Base-by-base conservation (phyloP, 306 rosid genomes). In the Malus orientalis region DNA sequence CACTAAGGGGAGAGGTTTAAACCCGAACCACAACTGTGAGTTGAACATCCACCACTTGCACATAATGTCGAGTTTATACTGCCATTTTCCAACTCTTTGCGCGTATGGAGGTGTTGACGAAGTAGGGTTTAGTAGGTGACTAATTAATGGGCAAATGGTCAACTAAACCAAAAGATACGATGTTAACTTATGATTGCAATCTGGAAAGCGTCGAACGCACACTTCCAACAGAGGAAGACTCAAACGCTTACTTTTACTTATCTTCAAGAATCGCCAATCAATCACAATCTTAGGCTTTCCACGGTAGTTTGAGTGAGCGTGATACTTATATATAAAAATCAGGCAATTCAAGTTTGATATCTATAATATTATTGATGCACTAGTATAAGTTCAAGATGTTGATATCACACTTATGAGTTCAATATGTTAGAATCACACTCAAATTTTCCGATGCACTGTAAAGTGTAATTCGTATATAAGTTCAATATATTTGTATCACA, bases 181-280 rank as follows among this genome's bases (percentile, higher is more conserved):
- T 25, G 18, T 6, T 25, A 23, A 63, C 11, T 33, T 15, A 54
- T 73, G 69, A 73, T 73, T 66, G 78, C 61, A 11, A 47, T 14
- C 6, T 53, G 67, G 60, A 64, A 71, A 38, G 47, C n/a, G 32
- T 70, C 1, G 55, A 72, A 55, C 12, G 49, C 82, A 79, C 73
- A 79, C 73, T 54, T 63, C 45, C 45, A n/a, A 36, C 18, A 18
- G 32, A 61, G 53, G 30, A 38, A 38, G 42, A 38, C 10, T 7
- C 42, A 1, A 38, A 38, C 9, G 10, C 42, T 38, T 38, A 38
- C 42, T 38, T 7, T 1, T 38, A 38, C 42, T 38, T 38, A 1
- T 38, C 42, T 38, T 8, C 9, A 38, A 38, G 42, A 62, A 38
- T 42, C 12, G 71, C 11, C 53, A 40, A 8, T 57, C 62, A 57